phyloP scores from a whole-genome alignment of 2,329 filamentous ascomycete species.

The Colletotrichum abscissum region DNA sequence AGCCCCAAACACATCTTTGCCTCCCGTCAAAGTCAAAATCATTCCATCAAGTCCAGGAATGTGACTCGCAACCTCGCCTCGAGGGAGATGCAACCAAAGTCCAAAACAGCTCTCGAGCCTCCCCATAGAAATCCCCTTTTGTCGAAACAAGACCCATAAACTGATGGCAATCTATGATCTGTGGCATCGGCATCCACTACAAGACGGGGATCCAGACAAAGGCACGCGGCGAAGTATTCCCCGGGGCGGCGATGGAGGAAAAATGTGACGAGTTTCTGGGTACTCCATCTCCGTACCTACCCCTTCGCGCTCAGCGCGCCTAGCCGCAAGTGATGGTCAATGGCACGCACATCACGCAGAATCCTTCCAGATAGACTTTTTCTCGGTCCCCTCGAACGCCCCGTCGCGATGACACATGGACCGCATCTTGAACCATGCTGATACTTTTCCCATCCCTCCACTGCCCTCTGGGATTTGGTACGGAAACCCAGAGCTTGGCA shows the following conservation, averaged over 20 bases:
- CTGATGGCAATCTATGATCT: neutral
- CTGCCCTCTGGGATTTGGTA: neutral
- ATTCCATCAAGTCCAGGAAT: slow-evolving; percentile 24
- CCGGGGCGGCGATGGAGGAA: neutral
- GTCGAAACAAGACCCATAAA: neutral
- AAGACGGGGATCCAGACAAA: neutral
- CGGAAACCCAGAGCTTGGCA: neutral
- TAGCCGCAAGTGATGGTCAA: neutral
- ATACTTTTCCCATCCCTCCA: neutral
- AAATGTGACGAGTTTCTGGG: neutral
- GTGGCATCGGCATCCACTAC: neutral
- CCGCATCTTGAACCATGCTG: neutral
- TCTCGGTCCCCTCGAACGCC: neutral
- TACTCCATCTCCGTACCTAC: too few species aligned
- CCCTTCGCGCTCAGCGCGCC: neutral
- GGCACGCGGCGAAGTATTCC: neutral
- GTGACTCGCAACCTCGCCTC: slow-evolving; percentile 21
- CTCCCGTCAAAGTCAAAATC: slow-evolving; percentile 24
- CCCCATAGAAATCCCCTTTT: neutral
- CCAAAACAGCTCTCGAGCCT: neutral
- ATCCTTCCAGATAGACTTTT: neutral
- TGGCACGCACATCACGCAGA: neutral
- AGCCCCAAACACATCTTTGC: slow-evolving; percentile 1
- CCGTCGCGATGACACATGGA: neutral
- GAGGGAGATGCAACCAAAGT: slow-evolving; percentile 5